phyloP scores from a whole-genome alignment of 148 eudicot genomes.

The Chenopodium berlandieri region DNA sequence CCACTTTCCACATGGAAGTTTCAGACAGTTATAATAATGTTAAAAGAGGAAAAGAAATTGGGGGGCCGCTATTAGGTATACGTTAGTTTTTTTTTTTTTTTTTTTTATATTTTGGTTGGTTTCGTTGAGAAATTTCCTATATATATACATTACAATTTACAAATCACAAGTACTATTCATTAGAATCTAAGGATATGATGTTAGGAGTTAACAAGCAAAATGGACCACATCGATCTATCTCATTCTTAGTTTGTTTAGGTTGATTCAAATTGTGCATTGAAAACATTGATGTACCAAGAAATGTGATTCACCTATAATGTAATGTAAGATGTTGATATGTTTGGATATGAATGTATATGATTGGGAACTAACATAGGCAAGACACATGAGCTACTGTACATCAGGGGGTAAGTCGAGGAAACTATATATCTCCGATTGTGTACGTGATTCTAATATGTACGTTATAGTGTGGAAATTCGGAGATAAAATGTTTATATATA shows the following conservation, averaged over 20 bases:
- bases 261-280: no score
- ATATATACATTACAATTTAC: not conserved
- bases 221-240: not conserved
- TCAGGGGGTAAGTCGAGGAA: no score
- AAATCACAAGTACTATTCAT: not conserved
- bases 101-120: not conserved
- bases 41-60: not conserved
- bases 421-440: no score
- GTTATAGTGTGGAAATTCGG: no score
- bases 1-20: conserved; percentile 16
- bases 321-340: no score
- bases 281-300: no score
- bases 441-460: no score
- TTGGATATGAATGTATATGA: no score
- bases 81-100: not conserved
- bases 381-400: no score
- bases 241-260: not conserved
- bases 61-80: not conserved
- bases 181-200: not conserved
- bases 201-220: not conserved
- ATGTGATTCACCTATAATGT: no score
- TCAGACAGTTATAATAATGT: not conserved
- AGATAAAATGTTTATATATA: no score
- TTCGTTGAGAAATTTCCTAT: conserved; percentile 3
- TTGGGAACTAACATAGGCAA: no score